These are phyloP conservation scores for Pleurotus giganteus DNA, from an alignment of 768 basidiomycete genomes.

Conservation along the genomic window DNA sequence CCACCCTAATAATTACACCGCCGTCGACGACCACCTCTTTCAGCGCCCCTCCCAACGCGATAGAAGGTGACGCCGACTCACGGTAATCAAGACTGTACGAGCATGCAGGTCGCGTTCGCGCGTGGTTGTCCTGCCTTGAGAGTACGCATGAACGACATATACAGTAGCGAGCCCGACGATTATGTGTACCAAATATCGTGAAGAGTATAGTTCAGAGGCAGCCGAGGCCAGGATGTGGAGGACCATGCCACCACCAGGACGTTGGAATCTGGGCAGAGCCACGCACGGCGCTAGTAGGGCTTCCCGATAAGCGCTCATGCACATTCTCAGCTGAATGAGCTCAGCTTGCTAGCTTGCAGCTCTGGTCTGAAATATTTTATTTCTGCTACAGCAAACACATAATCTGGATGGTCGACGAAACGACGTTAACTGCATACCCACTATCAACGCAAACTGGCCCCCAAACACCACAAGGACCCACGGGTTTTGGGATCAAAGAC, in stretches of 20 bases:
- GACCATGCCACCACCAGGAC: constrained; percentile 40
- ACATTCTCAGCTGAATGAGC: background rate
- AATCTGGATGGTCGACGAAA: too few species aligned
- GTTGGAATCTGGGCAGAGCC: too few species aligned
- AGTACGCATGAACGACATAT: constrained; percentile 53
- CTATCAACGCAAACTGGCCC: too few species aligned
- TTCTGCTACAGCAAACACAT: too few species aligned
- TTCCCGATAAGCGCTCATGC: too few species aligned
- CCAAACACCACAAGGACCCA: too few species aligned
- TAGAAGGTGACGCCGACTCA: constrained; percentile 27
- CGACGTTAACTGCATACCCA: too few species aligned
- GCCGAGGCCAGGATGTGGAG: constrained; percentile 44
- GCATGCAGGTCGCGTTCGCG: constrained; percentile 77
- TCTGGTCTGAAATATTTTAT: too few species aligned
- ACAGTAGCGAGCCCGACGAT: constrained; percentile 40
- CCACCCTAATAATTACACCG: constrained; percentile 50
- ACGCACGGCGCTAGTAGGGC: too few species aligned
- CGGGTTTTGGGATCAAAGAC: too few species aligned
- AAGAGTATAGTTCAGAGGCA: constrained; percentile 45
- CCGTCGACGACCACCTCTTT: background rate
- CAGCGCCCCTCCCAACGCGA: too few species aligned
- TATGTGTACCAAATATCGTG: constrained; percentile 56
- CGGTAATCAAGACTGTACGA: constrained; percentile 69
- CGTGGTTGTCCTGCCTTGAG: constrained; percentile 68
- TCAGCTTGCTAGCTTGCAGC: too few species aligned